phyloP scores from a whole-genome alignment of 108 stramenopile species.

The Skeletonema menzelii region DNA sequence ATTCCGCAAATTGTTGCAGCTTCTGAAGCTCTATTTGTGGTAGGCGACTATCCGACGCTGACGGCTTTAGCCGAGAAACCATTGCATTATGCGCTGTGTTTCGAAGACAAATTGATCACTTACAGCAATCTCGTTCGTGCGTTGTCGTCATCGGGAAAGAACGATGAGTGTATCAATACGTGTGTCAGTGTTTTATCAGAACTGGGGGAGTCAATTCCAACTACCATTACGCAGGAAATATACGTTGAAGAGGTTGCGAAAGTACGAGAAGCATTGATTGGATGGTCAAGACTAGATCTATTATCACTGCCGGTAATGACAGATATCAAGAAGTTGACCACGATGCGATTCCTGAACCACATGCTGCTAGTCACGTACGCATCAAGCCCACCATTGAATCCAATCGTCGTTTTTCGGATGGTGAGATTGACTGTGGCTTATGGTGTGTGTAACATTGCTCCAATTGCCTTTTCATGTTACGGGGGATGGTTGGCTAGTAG shows the following conservation, averaged over 20 bases:
- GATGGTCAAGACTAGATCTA: slow-evolving; percentile 13
- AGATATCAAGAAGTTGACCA: slow-evolving; percentile 32
- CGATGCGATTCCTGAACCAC: slow-evolving; percentile 52
- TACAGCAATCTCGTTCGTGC: slow-evolving; percentile 34
- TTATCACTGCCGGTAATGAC: slow-evolving; percentile 28
- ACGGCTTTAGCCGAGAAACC: slow-evolving; percentile 13
- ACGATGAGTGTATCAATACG: slow-evolving; percentile 25
- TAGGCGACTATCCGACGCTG: slow-evolving; percentile 30
- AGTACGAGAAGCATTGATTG: slow-evolving; percentile 18
- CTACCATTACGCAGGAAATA: slow-evolving; percentile 7
- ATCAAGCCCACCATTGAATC: slow-evolving; percentile 18
- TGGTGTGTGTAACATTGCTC: slow-evolving; percentile 23
- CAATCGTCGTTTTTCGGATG: slow-evolving; percentile 46
- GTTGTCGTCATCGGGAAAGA: slow-evolving; percentile 7
- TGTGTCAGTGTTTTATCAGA: slow-evolving; percentile 28
- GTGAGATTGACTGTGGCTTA: slow-evolving; percentile 32
- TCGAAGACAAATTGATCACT: slow-evolving; percentile 38
- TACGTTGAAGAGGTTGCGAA: slow-evolving; percentile 7
- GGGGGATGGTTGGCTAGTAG: slow-evolving; percentile 39
- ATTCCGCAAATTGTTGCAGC: neutral
- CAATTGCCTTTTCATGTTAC: slow-evolving; percentile 40
- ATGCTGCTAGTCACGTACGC: slow-evolving; percentile 16
- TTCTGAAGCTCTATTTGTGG: slow-evolving; percentile 40
- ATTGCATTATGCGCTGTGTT: slow-evolving; percentile 18
- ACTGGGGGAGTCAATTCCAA: slow-evolving; percentile 37